Conservation (phyloP, 2,329 filamentous ascomycete genomes). For the Berkeleyomyces rouxiae region DNA sequence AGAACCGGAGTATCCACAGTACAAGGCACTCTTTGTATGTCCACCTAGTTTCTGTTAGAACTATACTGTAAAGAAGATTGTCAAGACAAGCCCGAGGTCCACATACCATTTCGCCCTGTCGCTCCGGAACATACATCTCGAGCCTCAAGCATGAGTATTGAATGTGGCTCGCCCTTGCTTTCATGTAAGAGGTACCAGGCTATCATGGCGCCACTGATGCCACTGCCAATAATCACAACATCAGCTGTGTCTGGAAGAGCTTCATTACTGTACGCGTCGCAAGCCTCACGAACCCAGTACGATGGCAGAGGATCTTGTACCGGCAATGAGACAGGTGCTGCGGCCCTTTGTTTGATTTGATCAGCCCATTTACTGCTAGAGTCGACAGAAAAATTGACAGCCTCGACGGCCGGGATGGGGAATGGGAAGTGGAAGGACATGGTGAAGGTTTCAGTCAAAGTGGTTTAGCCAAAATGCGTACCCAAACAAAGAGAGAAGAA, state of each 20-base stretch:
- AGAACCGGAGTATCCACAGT: constrained; percentile 5
- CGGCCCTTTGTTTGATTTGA: neutral
- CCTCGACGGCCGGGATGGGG: constrained; percentile 1
- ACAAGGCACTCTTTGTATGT: constrained; percentile 11
- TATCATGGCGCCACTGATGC: constrained; percentile 32
- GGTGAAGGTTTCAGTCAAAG: neutral
- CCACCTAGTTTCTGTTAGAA: constrained; percentile 9
- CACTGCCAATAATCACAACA: constrained; percentile 36
- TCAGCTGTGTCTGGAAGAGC: constrained; percentile 26
- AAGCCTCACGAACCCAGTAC: constrained; percentile 17
- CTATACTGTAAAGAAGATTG: neutral
- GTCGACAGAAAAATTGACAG: neutral
- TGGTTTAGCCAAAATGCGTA: too few relatives aligned
- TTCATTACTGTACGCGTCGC: constrained; percentile 13
- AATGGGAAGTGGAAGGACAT: constrained; percentile 12
- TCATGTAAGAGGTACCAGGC: constrained; percentile 18
- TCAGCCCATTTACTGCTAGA: neutral
- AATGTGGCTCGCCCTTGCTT: neutral
- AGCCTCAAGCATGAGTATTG: constrained; percentile 22
- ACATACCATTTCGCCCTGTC: constrained; percentile 22
- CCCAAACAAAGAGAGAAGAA: too few relatives aligned
- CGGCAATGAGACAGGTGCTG: constrained; percentile 1
- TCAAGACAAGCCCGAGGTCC: neutral
- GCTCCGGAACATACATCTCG: constrained; percentile 22
- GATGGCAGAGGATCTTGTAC: constrained; percentile 2